Percentiles rank a stretch among this genome's conserved stretches.
Evolutionary conservation across 805 yeast genomes (phyloP).

Genomic region (Pichia membranifaciens): DNA sequence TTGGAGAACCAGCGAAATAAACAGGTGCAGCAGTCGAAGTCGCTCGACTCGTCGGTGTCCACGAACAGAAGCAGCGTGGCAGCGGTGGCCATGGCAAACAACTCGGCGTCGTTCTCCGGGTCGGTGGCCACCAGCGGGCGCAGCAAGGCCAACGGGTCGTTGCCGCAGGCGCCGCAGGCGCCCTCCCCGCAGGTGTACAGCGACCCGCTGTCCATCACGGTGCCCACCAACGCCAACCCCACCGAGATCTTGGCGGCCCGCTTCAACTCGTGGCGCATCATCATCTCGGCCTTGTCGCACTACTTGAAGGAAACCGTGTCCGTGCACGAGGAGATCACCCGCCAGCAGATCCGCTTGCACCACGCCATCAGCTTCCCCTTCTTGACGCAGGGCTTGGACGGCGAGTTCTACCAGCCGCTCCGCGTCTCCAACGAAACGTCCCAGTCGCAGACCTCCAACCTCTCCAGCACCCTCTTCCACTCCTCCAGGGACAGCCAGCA

Average conservation of each 20-base stretch:
- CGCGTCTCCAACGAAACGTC: constrained; percentile 19
- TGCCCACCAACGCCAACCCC: constrained; percentile 66
- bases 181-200: constrained; percentile 26
- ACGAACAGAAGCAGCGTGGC: constrained; percentile 37
- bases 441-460: constrained; percentile 6
- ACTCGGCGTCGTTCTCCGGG: too few relatives aligned
- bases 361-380: constrained; percentile 64
- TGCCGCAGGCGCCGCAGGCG: neutral
- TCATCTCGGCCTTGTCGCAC: constrained; percentile 65
- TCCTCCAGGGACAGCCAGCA: constrained; percentile 9
- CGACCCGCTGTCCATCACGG: constrained; percentile 41
- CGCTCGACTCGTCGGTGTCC: constrained; percentile 26
- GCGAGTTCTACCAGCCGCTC: constrained; percentile 35
- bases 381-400: constrained; percentile 38
- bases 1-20: constrained; percentile 38
- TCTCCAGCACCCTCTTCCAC: constrained; percentile 10
- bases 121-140: constrained; percentile 29
- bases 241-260: constrained; percentile 82
- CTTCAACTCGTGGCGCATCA: constrained; percentile 80
- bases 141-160: constrained; percentile 33
- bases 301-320: constrained; percentile 76
- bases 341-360: constrained; percentile 75
- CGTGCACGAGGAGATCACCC: constrained; percentile 81
- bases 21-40: constrained; percentile 39
- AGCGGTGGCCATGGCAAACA: neutral